Conservation (phyloP, 495 filamentous ascomycete species). For the Paragyromitra xinjiangensis region DNA sequence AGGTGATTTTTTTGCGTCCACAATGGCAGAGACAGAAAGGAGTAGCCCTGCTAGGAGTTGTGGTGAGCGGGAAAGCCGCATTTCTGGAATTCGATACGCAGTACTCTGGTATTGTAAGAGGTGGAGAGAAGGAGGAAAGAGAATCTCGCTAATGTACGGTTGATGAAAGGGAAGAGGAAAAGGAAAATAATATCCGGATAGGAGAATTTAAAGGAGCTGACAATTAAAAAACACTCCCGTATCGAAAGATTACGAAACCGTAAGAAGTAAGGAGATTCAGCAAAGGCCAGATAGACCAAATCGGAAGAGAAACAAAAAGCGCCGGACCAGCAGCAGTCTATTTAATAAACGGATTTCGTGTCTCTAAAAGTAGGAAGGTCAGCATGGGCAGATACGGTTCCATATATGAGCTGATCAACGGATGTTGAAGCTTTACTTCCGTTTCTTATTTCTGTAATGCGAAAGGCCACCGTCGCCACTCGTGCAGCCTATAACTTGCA, state of each 20-base stretch:
- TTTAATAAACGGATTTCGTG: constrained; percentile 12
- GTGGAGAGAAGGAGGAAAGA: background rate
- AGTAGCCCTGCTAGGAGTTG: constrained; percentile 47
- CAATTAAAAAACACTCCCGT: constrained; percentile 15
- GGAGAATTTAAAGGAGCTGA: constrained; percentile 8
- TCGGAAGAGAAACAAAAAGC: constrained; percentile 24
- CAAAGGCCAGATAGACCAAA: constrained; percentile 46
- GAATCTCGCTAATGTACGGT: constrained; percentile 2
- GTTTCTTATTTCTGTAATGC: background rate
- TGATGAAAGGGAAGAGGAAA: background rate
- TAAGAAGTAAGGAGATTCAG: constrained; percentile 30
- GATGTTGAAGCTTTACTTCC: constrained; percentile 30
- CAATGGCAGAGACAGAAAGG: constrained; percentile 42
- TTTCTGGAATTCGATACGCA: constrained; percentile 8
- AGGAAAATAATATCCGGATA: background rate
- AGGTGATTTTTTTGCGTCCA: constrained; percentile 29
- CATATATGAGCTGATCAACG: constrained; percentile 43
- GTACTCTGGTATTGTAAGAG: background rate
- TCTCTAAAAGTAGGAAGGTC: background rate
- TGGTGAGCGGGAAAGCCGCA: constrained; percentile 39
- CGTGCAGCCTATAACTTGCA: background rate
- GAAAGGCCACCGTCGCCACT: constrained; percentile 34
- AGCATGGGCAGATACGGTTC: constrained; percentile 24
- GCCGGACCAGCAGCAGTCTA: constrained; percentile 31
- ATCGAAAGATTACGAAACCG: constrained; percentile 20